Evolutionary conservation across 371 early-diverging fungal genomes (phyloP), one percentile per base, ranked within the genome.

Genomic region (Actinomortierella wolfii): DNA sequence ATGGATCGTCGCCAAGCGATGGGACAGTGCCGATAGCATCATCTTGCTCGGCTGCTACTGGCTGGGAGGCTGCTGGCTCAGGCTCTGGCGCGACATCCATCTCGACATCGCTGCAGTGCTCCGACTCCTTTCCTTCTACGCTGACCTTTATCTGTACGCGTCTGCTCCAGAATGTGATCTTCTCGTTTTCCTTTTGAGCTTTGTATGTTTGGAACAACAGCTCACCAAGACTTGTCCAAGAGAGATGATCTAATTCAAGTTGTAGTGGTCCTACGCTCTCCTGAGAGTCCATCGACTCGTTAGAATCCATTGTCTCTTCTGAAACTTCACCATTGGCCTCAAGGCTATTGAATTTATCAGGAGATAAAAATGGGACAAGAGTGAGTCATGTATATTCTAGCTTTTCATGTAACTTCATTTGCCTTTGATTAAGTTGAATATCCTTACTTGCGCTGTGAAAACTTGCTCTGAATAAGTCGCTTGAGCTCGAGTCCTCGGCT

Each of bases 141-240:
- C 21, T 52, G 34, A 34, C 4, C 13, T 52, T 41, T 7, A 50
- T 44, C 42, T 48, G 52, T 13, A 73, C 39, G 5, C 59, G 58
- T 20, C 54, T 54, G 42, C 59, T 73, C 39, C 58, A 63, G 42
- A 73, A 73, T 0, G 47, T 41, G 3, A 15, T 29, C 14, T 54
- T 56, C 0, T 62, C 23, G 0, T 25, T 45, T 9, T 7, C 56
- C 2, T 43, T 46, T 2, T 57, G 26, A 3, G 56, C 28, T 25
- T 56, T 63, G 65, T 76, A 77, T 50, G 66, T 71, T 34, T 46
- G 65, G 50, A 78, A 24, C 42, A 79, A 41, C 7, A 57, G 41
- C 42, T 63, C 59, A n/a, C 78, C 79, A 13, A 79, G 42, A 13
- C 60, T 60, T 21, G 48, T 4, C 76, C 77, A 78, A 0, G 76